Evolutionary conservation across 495 filamentous ascomycete species (phyloP).

Genomic region (Neurospora cerealis): DNA sequence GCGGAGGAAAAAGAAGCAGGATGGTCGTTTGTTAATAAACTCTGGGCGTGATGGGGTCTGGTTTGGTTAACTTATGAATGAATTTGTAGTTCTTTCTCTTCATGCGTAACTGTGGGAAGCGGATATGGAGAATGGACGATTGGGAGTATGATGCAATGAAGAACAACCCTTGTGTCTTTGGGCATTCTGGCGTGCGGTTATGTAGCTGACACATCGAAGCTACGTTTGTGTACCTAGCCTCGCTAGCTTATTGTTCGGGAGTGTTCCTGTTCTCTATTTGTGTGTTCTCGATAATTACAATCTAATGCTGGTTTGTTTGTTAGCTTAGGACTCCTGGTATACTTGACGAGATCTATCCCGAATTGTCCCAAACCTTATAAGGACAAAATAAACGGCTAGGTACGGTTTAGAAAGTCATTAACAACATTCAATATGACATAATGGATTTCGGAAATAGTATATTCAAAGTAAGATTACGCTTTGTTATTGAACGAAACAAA

Average conservation of each 20-base stretch:
- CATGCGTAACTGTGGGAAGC: background rate
- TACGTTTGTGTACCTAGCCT: too few species aligned
- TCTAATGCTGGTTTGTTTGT: too few species aligned
- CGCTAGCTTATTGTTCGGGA: background rate
- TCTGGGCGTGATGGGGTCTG: background rate
- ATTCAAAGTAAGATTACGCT: too few species aligned
- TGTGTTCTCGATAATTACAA: background rate
- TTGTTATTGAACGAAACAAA: too few species aligned
- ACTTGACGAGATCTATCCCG: too few species aligned
- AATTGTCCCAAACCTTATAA: too few species aligned
- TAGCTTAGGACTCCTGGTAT: too few species aligned
- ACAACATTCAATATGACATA: too few species aligned
- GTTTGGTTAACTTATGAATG: background rate
- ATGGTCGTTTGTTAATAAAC: background rate
- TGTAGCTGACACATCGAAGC: too few species aligned
- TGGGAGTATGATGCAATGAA: background rate
- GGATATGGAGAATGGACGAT: background rate
- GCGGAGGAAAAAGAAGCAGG: background rate
- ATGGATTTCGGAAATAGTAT: too few species aligned
- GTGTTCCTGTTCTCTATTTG: conserved; percentile 1
- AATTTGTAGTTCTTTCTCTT: background rate
- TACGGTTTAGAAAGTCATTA: too few species aligned
- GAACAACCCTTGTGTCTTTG: background rate
- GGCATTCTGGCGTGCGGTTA: background rate
- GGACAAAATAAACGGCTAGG: too few species aligned